phyloP scores from a whole-genome alignment of 2,329 filamentous ascomycete species.

The Fusarium nelsonii region DNA sequence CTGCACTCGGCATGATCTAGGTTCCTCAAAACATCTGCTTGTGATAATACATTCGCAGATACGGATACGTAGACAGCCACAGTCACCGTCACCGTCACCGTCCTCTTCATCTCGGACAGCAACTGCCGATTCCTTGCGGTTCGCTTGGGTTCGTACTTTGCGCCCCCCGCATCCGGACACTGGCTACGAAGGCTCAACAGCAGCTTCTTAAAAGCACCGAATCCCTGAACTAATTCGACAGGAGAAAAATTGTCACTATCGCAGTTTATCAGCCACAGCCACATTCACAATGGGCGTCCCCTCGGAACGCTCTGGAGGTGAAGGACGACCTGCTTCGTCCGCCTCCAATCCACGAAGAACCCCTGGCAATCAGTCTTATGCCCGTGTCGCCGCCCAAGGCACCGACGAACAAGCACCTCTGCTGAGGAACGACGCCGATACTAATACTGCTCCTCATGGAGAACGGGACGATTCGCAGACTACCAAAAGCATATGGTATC shows the following conservation, averaged over 20 bases:
- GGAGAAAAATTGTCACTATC: slow-evolving; percentile 11
- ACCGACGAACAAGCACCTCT: slow-evolving; percentile 52
- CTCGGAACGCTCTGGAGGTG: slow-evolving; percentile 15
- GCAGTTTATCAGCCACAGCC: slow-evolving; percentile 9
- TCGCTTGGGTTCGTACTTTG: slow-evolving; percentile 4
- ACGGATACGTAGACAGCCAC: slow-evolving; percentile 12
- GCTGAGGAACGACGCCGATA: slow-evolving; percentile 34
- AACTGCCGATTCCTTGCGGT: slow-evolving; percentile 18
- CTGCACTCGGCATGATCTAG: slow-evolving; percentile 2
- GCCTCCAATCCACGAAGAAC: slow-evolving; percentile 24
- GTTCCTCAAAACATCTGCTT: not conserved
- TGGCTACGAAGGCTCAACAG: slow-evolving; percentile 16
- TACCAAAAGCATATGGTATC: slow-evolving; percentile 86
- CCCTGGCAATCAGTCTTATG: slow-evolving; percentile 30
- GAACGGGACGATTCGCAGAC: slow-evolving; percentile 60
- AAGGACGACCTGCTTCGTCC: slow-evolving; percentile 17
- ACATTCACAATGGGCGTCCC: slow-evolving; percentile 31
- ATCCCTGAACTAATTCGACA: slow-evolving; percentile 15
- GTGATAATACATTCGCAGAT: slow-evolving; percentile 29
- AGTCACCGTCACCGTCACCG: slow-evolving; percentile 19
- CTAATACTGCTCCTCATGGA: slow-evolving; percentile 11
- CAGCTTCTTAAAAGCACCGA: slow-evolving; percentile 23
- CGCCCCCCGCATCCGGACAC: slow-evolving; percentile 30
- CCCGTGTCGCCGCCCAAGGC: slow-evolving; percentile 31
- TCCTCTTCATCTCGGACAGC: not conserved